phyloP scores from a whole-genome alignment of 495 filamentous ascomycete species.

The Podospora pseudocomata region DNA sequence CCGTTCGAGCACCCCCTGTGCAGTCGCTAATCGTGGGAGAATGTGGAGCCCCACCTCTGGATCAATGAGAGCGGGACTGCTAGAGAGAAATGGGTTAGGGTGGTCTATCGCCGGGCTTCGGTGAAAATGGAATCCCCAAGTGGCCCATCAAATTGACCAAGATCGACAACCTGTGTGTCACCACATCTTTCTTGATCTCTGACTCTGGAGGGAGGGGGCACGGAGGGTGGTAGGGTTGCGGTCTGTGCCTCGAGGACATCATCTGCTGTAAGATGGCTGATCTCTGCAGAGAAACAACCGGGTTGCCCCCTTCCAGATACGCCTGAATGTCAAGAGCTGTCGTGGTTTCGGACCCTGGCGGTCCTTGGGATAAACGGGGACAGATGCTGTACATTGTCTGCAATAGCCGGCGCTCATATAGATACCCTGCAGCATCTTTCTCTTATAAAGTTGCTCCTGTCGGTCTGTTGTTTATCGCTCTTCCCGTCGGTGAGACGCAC shows the following conservation, averaged over 20 bases:
- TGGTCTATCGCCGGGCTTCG: neutral
- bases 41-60: neutral
- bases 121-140: neutral
- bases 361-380: neutral
- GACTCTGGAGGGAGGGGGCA: no score
- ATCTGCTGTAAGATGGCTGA: neutral
- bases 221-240: neutral
- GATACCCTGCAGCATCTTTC: neutral
- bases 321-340: slow-evolving; percentile 2
- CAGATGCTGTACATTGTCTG: neutral
- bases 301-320: neutral
- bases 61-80: neutral
- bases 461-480: neutral
- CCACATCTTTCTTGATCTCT: neutral
- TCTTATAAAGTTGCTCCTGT: neutral
- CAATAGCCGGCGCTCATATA: slow-evolving; percentile 2
- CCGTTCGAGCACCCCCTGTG: neutral
- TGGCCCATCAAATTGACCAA: neutral
- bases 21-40: slow-evolving; percentile 4
- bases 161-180: neutral
- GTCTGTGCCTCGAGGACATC: neutral
- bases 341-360: slow-evolving; percentile 2
- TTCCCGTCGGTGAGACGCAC: slow-evolving; percentile 2
- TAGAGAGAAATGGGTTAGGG: neutral
- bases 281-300: neutral